Evolutionary conservation across 768 basidiomycete genomes (phyloP).

Genomic region (Sarcomyxa edulis): DNA sequence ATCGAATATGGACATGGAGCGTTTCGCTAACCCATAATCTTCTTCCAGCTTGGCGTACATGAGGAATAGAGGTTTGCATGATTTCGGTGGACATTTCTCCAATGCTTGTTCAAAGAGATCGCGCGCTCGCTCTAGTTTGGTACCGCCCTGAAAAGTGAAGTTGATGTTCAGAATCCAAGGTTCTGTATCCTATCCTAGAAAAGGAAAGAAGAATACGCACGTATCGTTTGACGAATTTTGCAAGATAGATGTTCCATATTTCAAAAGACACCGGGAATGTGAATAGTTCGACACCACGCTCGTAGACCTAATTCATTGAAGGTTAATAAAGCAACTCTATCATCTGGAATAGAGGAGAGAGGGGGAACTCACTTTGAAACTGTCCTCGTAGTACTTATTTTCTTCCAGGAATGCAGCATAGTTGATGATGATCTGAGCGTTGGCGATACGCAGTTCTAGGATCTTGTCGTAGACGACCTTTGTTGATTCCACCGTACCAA

Average conservation of each 20-base stretch:
- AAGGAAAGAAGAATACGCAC: conserved; percentile 39
- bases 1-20: conserved; percentile 94
- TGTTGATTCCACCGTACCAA: conserved; percentile 87
- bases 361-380: conserved; percentile 71
- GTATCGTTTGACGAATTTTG: conserved; percentile 96
- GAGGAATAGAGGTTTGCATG: conserved; percentile 90
- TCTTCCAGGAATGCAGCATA: conserved; percentile 97
- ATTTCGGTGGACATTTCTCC: conserved; percentile 93
- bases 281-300: conserved; percentile 94
- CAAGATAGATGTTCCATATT: conserved; percentile 98
- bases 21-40: conserved; percentile 90
- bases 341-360: not conserved
- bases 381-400: conserved; percentile 97
- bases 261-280: conserved; percentile 98
- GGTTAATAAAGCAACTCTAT: no score
- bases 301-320: conserved; percentile 95
- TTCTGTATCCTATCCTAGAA: no score
- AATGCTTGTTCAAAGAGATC: conserved; percentile 98
- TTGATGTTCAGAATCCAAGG: no score
- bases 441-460: conserved; percentile 92
- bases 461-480: conserved; percentile 97
- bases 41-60: conserved; percentile 97
- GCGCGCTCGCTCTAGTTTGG: conserved; percentile 91
- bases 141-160: conserved; percentile 68
- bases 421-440: conserved; percentile 96